Conservation (phyloP, 1,139 yeast genomes). For the Scheffersomyces segobiensis region DNA sequence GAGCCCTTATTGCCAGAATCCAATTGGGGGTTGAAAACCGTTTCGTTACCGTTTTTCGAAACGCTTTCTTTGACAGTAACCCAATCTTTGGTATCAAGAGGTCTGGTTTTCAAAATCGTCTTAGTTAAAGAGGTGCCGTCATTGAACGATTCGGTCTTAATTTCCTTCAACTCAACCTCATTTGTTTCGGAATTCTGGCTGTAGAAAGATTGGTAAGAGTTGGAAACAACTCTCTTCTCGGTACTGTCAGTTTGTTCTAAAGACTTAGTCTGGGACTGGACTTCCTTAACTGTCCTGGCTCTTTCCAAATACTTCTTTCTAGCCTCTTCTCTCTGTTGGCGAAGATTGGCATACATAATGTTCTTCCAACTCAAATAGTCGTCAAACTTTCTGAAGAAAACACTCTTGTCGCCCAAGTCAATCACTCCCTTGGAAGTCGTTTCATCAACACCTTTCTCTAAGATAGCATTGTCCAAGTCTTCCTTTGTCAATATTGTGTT, state of each 20-base stretch:
- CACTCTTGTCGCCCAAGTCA: constrained; percentile 43
- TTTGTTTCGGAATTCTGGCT: constrained; percentile 54
- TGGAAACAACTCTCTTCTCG: constrained; percentile 48
- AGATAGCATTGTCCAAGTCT: constrained; percentile 34
- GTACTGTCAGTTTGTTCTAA: background rate
- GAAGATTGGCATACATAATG: constrained; percentile 48
- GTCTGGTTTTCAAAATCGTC: constrained; percentile 39
- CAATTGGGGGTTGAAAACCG: background rate
- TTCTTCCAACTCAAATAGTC: constrained; percentile 69
- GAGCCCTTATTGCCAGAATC: background rate
- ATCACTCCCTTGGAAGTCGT: constrained; percentile 19
- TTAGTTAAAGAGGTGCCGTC: constrained; percentile 63
- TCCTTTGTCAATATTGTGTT: constrained; percentile 52
- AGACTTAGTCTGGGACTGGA: background rate
- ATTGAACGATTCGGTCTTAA: constrained; percentile 52
- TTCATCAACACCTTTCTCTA: constrained; percentile 7
- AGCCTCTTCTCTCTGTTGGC: constrained; percentile 24
- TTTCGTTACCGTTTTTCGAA: background rate
- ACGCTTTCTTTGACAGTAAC: constrained; percentile 24
- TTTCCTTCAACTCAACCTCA: constrained; percentile 53
- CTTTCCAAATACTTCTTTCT: background rate
- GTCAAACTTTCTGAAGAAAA: constrained; percentile 59
- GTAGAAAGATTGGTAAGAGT: constrained; percentile 47
- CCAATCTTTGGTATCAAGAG: constrained; percentile 36
- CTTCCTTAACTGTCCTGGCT: background rate